phyloP scores from a whole-genome alignment of 2,329 filamentous ascomycete genomes.

The Aureobasidium sp. region DNA sequence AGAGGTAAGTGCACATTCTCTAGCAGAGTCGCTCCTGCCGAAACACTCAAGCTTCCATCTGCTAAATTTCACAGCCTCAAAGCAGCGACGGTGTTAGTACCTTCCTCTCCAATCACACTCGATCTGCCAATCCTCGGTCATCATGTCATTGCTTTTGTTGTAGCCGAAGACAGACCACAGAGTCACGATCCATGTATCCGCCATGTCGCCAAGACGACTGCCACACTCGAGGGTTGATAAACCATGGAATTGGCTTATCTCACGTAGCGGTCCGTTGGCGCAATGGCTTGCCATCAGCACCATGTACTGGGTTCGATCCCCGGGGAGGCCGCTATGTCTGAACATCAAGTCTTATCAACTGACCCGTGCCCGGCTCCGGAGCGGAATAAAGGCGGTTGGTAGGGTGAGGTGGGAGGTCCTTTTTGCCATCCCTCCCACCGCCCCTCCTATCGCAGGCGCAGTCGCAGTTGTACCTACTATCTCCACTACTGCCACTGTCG shows the following conservation, averaged over 20 bases:
- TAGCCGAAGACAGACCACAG: too few species aligned
- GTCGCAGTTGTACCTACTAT: neutral
- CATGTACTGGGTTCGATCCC: neutral
- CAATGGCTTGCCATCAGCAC: neutral
- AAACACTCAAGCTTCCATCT: neutral
- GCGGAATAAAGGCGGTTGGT: neutral
- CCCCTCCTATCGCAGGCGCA: neutral
- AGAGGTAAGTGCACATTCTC: neutral
- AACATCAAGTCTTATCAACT: neutral
- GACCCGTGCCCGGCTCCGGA: neutral
- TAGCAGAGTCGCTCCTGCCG: neutral
- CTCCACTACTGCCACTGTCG: neutral
- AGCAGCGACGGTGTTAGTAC: neutral
- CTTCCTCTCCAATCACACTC: neutral
- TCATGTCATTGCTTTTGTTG: too few species aligned
- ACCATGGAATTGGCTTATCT: neutral
- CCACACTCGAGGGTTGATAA: neutral
- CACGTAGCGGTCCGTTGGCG: neutral
- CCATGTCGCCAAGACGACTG: neutral
- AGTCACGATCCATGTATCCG: too few species aligned
- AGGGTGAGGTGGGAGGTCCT: neutral
- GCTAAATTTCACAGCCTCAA: neutral
- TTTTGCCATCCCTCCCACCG: neutral
- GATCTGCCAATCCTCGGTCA: too few species aligned
- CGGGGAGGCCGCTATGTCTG: neutral